phyloP scores from a whole-genome alignment of 148 eudicot genomes.

The Spergularia bocconei region DNA sequence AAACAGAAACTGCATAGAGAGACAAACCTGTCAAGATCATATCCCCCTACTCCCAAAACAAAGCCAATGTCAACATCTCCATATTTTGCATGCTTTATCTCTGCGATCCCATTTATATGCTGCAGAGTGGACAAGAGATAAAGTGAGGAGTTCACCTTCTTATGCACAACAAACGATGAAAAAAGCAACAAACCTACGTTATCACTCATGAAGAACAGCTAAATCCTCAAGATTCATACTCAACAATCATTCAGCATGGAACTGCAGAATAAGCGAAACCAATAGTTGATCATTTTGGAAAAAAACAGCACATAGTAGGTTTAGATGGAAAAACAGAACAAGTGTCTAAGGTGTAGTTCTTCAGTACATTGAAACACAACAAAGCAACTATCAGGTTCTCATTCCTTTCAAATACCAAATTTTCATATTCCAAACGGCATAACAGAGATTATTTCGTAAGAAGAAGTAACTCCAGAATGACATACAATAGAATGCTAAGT shows the following conservation, averaged over 20 bases:
- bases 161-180: not conserved
- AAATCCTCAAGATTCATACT: not conserved
- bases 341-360: not conserved
- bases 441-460: not conserved
- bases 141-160: constrained; percentile 4
- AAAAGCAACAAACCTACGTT: not conserved
- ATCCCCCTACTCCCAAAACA: constrained; percentile 93
- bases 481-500: not conserved
- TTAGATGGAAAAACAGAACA: not conserved
- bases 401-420: not conserved
- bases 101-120: constrained; percentile 92
- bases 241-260: not conserved
- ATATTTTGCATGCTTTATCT: constrained; percentile 62
- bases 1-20: not conserved
- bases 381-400: not conserved
- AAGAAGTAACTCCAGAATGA: not conserved
- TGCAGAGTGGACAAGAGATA: constrained; percentile 31
- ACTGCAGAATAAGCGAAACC: not conserved
- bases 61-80: constrained; percentile 86
- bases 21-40: constrained; percentile 89
- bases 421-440: not conserved
- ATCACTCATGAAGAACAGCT: not conserved
- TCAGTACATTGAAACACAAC: not conserved
- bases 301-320: not conserved
- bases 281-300: not conserved